Percentiles rank a stretch among this genome's conserved stretches.
Evolutionary conservation across 2,329 filamentous ascomycete species (phyloP).

Genomic region (Colletotrichum eleusines): DNA sequence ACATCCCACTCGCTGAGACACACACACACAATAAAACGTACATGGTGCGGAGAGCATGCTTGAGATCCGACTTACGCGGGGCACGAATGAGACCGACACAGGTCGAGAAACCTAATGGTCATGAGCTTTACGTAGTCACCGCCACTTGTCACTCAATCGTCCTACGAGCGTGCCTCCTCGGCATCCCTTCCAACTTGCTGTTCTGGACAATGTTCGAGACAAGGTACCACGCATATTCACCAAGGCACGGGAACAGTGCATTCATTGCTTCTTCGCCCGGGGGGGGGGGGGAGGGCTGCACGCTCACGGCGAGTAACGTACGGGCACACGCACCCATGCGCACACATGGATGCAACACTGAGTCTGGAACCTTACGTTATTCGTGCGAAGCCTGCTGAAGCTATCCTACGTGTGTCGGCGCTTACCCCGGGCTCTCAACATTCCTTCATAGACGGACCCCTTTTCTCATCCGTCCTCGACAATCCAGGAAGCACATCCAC

Average conservation of each 20-base stretch:
- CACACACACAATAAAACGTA: conserved; percentile 6
- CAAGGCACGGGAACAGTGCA: conserved; percentile 10
- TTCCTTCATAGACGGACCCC: conserved; percentile 35
- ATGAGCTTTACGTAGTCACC: conserved; percentile 41
- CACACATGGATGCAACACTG: neutral
- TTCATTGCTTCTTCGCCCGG: conserved; percentile 14
- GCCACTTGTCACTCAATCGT: conserved; percentile 29
- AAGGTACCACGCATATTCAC: neutral
- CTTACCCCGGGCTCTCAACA: conserved; percentile 41
- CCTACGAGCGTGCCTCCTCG: conserved; percentile 2
- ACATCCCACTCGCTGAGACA: conserved; percentile 35
- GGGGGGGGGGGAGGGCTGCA: neutral
- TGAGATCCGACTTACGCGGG: conserved; percentile 29
- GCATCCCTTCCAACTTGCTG: conserved; percentile 13
- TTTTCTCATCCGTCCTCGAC: conserved; percentile 30
- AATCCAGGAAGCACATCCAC: conserved; percentile 13
- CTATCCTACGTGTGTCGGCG: conserved; percentile 41
- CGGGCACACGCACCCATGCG: neutral
- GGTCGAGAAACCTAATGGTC: conserved; percentile 29
- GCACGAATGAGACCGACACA: conserved; percentile 29
- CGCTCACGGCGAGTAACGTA: neutral
- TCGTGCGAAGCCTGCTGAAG: conserved; percentile 38
- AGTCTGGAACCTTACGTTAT: conserved; percentile 36
- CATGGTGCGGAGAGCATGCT: conserved; percentile 28
- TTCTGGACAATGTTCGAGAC: conserved; percentile 5